Evolutionary conservation across 805 yeast species (phyloP).

Genomic region (Saccharomyces eubayanus): DNA sequence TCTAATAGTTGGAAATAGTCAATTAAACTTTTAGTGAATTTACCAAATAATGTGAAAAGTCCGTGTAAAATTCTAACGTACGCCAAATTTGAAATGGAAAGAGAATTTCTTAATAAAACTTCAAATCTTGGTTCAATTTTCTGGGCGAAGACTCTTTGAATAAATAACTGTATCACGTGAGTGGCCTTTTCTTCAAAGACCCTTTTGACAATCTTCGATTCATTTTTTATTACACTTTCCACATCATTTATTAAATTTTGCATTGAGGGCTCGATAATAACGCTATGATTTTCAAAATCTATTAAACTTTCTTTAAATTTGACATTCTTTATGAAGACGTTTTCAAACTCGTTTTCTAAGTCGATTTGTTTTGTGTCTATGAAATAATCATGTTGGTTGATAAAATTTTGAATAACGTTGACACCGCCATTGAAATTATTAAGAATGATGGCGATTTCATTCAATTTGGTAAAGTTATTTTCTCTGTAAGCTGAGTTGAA

Average conservation of each 20-base stretch:
- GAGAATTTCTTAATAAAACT: conserved; percentile 52
- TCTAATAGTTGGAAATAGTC: conserved; percentile 46
- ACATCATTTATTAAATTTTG: conserved; percentile 47
- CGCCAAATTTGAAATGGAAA: conserved; percentile 55
- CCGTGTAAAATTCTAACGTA: conserved; percentile 69
- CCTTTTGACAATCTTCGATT: conserved; percentile 61
- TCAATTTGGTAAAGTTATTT: conserved; percentile 62
- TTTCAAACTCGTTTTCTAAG: conserved; percentile 21
- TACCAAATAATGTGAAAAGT: conserved; percentile 49
- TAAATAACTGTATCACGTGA: conserved; percentile 58
- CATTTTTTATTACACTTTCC: conserved; percentile 53
- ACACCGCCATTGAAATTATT: conserved; percentile 79
- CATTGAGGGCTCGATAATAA: conserved; percentile 45
- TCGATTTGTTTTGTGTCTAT: conserved; percentile 30
- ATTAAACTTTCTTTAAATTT: conserved; percentile 50
- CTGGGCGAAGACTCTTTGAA: conserved; percentile 71
- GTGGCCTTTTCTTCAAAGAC: conserved; percentile 63
- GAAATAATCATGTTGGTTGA: conserved; percentile 70
- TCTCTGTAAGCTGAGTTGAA: conserved; percentile 69
- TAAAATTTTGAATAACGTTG: conserved; percentile 73
- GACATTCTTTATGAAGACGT: conserved; percentile 33
- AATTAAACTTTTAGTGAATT: conserved; percentile 56
- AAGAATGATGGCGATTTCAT: conserved; percentile 64
- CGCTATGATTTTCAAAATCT: conserved; percentile 47
- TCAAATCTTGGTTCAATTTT: conserved; percentile 51